Base-by-base conservation (phyloP, 2,329 filamentous ascomycete species). In the Diplodia intermedia region DNA sequence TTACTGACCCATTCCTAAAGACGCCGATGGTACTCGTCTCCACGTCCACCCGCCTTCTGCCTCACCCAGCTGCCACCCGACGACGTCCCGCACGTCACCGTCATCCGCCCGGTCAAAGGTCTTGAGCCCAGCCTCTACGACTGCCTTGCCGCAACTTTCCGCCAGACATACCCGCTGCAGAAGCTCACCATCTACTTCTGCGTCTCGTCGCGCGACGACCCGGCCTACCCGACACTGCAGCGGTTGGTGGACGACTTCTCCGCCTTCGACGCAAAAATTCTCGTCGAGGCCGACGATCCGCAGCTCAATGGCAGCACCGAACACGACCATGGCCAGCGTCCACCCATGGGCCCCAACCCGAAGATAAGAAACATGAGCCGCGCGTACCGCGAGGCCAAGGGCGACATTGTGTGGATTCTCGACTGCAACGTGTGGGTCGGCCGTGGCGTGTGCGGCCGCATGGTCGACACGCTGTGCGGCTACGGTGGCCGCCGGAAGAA, bases 341-440 rank as follows among this genome's bases (percentile, higher is more conserved):
- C 87, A 29, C 68, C 65, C 7, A 85, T 98, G 68, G 96, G 96
- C 0, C 95, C 95, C 1, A 99, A 99, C 75, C 95, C 95, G n/a
- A 99, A 99, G 83, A 96, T 99, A 73, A 86, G 95, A 62, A 99
- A 99, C 78, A 92, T 98, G 84, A 97, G 94, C 77, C 88, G 93
- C 53, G 94, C 93, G 2, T 99, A 97, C 76, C 84, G 93, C 33
- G 94, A 98, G 76, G 92, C 93, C 1, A 90, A 90, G 71, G 90
- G 91, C 1, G 93, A 97, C 75, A 86, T 98, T 31, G 85, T 99
- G 26, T 99, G 95, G 95, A 90, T 97, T 62, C 86, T 97, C 23
- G 95, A 99, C 80, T 97, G 94, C 82, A 99, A 99, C 75, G 89
- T 99, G 63, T 99, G 96, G 95, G 86, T 97, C 43, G 88, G 88